Conservation (phyloP, 495 filamentous ascomycete species). For the Physcia stellaris region DNA sequence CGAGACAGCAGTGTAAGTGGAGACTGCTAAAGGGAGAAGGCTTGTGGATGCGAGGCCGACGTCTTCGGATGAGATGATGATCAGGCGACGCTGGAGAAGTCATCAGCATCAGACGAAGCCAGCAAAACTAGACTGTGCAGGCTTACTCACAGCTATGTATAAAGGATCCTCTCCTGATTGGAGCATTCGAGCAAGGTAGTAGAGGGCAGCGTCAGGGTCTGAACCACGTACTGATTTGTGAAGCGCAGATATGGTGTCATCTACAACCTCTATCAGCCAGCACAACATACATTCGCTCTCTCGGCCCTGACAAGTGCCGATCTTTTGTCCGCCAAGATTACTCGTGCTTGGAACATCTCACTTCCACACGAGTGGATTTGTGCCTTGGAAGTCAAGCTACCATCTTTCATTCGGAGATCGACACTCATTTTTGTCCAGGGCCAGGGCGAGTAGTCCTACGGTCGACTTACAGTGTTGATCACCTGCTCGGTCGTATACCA, state of each 20-base stretch:
- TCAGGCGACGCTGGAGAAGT: slow-evolving; percentile 71
- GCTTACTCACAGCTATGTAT: too few species aligned
- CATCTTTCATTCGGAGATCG: too few species aligned
- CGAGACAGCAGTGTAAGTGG: slow-evolving; percentile 71
- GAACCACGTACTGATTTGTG: slow-evolving; percentile 89
- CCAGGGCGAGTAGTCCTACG: too few species aligned
- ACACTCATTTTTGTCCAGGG: too few species aligned
- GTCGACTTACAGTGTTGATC: slow-evolving; percentile 65
- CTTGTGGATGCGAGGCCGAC: slow-evolving; percentile 83
- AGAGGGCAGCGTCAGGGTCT: slow-evolving; percentile 74
- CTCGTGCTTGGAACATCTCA: too few species aligned
- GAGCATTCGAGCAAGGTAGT: slow-evolving; percentile 94
- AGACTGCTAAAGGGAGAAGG: slow-evolving; percentile 71
- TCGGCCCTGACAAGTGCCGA: too few species aligned
- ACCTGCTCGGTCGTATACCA: slow-evolving; percentile 88
- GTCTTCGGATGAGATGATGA: slow-evolving; percentile 85
- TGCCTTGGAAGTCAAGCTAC: too few species aligned
- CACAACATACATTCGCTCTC: too few species aligned
- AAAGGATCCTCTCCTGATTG: slow-evolving; percentile 88
- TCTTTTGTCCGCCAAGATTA: too few species aligned
- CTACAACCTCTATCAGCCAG: neutral
- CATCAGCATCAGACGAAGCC: too few species aligned
- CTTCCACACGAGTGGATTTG: too few species aligned
- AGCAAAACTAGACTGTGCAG: too few species aligned
- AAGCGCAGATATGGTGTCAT: slow-evolving; percentile 88